A percentile compares a stretch with the other conserved stretches of the same genome.
phyloP scores from a whole-genome alignment of 2,329 filamentous ascomycete species.

The Colletotrichum camelliae region DNA sequence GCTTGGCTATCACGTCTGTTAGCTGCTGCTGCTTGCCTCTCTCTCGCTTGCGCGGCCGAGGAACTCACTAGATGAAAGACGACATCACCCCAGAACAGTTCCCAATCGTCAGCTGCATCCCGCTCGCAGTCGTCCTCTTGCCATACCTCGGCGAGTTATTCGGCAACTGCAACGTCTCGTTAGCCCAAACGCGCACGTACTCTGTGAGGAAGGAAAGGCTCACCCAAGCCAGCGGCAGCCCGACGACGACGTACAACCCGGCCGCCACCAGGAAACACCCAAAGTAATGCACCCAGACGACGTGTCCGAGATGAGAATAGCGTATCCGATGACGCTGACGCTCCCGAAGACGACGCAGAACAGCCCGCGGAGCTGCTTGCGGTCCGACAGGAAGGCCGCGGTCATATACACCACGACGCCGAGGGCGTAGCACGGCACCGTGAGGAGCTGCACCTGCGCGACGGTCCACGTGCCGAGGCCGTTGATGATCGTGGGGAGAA shows the following conservation, averaged over 20 bases:
- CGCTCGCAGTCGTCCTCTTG: conserved; percentile 75
- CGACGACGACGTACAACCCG: conserved; percentile 69
- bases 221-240: conserved; percentile 61
- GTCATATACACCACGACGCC: conserved; percentile 74
- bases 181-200: background rate
- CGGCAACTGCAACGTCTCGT: conserved; percentile 44
- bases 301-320: conserved; percentile 58
- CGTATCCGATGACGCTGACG: conserved; percentile 63
- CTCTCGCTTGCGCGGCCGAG: no score
- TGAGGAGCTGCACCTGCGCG: conserved; percentile 65
- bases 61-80: conserved; percentile 18
- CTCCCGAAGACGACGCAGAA: conserved; percentile 56
- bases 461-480: conserved; percentile 58
- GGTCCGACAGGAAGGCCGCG: conserved; percentile 71
- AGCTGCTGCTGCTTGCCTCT: background rate
- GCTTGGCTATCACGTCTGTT: conserved; percentile 38
- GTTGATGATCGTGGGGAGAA: conserved; percentile 69
- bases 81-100: conserved; percentile 68
- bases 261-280: conserved; percentile 75
- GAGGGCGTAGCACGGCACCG: conserved; percentile 67
- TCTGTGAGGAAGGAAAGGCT: conserved; percentile 13
- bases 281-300: conserved; percentile 45
- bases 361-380: conserved; percentile 59
- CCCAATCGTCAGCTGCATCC: conserved; percentile 72
- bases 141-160: conserved; percentile 75